These are phyloP conservation scores for Colletotrichum godetiae DNA, from an alignment of 2,329 filamentous ascomycete species.

Conservation along the genomic window DNA sequence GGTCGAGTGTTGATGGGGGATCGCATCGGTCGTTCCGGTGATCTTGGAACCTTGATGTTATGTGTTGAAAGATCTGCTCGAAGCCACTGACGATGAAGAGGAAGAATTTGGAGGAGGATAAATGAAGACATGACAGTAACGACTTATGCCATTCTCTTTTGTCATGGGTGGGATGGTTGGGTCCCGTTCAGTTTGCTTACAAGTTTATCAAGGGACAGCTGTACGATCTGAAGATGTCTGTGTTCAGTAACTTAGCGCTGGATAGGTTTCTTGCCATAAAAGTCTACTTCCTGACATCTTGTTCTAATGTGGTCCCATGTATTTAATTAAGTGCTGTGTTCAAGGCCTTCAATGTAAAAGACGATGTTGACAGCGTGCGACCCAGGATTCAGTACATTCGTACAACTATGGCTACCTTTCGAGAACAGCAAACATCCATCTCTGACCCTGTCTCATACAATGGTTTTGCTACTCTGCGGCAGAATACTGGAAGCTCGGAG, in stretches of 20 bases:
- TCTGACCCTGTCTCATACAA: too few species aligned
- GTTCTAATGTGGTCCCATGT: too few species aligned
- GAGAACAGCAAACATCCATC: too few species aligned
- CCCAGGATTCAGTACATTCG: accelerated
- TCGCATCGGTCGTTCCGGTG: constrained; percentile 22
- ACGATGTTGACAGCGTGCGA: too few species aligned
- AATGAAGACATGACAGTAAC: background rate
- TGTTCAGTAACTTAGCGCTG: background rate
- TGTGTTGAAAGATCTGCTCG: background rate
- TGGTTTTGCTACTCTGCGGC: too few species aligned
- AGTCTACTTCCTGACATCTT: too few species aligned
- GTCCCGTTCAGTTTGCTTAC: background rate
- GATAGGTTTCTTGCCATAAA: too few species aligned
- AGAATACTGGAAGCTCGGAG: too few species aligned
- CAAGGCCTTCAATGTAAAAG: too few species aligned
- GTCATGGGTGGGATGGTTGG: background rate
- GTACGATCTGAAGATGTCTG: background rate
- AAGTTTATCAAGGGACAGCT: background rate
- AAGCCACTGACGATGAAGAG: background rate
- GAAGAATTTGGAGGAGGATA: background rate
- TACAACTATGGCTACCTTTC: too few species aligned
- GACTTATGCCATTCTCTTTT: background rate
- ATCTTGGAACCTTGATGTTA: background rate
- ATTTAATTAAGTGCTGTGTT: too few species aligned
- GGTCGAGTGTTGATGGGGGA: background rate